Evolutionary conservation across 768 basidiomycete genomes (phyloP).

Genomic region (Lactifluus pinguis): DNA sequence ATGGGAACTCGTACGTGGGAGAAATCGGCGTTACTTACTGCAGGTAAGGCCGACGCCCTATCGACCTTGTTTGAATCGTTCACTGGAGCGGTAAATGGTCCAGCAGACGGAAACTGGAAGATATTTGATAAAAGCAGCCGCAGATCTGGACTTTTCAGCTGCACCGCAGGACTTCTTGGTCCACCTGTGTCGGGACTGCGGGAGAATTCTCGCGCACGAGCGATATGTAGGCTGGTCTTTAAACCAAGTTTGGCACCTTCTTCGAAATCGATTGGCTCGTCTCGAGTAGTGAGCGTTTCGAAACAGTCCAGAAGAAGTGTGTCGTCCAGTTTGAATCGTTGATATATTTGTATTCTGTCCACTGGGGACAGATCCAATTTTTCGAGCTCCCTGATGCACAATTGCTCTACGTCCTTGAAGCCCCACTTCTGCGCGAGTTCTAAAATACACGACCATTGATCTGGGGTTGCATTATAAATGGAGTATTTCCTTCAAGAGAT

Average conservation of each 20-base stretch:
- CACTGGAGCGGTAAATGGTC: conserved; percentile 4
- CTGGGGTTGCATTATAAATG: conserved; percentile 30
- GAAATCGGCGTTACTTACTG: neutral
- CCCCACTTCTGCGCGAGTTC: conserved; percentile 33
- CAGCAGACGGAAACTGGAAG: neutral
- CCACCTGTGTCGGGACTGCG: conserved; percentile 7
- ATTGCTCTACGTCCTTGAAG: conserved; percentile 31
- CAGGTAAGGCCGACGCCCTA: conserved; percentile 3
- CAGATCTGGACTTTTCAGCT: neutral
- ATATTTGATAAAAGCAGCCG: neutral
- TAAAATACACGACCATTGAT: conserved; percentile 37
- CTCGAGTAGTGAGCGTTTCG: conserved; percentile 29
- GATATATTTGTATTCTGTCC: conserved; percentile 33
- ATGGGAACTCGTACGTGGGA: neutral
- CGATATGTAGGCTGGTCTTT: conserved; percentile 31
- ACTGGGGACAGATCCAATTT: conserved; percentile 29
- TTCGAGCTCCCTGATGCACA: conserved; percentile 34
- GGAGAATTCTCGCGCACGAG: conserved; percentile 30
- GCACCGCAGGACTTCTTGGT: conserved; percentile 6
- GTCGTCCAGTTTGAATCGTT: conserved; percentile 27
- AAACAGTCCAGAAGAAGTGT: conserved; percentile 31
- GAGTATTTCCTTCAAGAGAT: conserved; percentile 27
- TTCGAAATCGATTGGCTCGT: conserved; percentile 28
- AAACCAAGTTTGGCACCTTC: conserved; percentile 38
- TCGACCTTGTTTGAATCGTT: neutral